Base-by-base conservation (phyloP, 345 rosid genomes). In the Dovyalis caffra region DNA sequence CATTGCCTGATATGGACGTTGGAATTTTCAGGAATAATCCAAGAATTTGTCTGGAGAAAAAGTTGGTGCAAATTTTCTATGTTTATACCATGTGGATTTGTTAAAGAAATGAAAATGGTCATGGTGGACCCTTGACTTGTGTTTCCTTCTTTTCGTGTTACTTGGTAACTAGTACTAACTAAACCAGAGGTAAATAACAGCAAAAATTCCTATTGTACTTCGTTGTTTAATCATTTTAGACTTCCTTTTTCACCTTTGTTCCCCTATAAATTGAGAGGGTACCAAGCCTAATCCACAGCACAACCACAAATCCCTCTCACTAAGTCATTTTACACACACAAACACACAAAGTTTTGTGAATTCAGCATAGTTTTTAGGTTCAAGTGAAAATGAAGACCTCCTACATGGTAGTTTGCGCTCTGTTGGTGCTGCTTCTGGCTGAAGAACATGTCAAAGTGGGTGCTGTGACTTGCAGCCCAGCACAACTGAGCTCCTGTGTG, bases 401-500 rank as follows among this genome's bases (percentile, higher is more conserved):
- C 29, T 73, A 77, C 72, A 69, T 86, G 18, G 83, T 80, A 51
- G 25, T 86, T 66, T 82, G 80, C 76, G 72, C 79, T 32, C 60
- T 90, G 18, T 1, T 91, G 71, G 71, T 89, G 76, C 79, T 90
- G 23, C 73, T 92, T 6, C 45, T 86, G 75, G 84, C 79, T 2
- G 80, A 87, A 76, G 76, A 79, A 12, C 78, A 81, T 8, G 79
- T 84, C 7, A 3, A 23, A 23, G 61, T 62, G 66, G 34, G 16
- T 79, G 94, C 94, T 15, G 94, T 89, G 80, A 85, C 95, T 18
- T 95, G 99, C 80, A 87, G 73, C 63, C 95, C 97, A 18, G 80
- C 86, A 35, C 85, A 95, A 80, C 88, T 95, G 84, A 91, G 97
- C 82, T 66, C 99, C 0, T 95, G 99, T 76, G 97, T 84, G 33